Conservation (phyloP, 148 eudicot genomes). For the Rhododendron ferrugineum region DNA sequence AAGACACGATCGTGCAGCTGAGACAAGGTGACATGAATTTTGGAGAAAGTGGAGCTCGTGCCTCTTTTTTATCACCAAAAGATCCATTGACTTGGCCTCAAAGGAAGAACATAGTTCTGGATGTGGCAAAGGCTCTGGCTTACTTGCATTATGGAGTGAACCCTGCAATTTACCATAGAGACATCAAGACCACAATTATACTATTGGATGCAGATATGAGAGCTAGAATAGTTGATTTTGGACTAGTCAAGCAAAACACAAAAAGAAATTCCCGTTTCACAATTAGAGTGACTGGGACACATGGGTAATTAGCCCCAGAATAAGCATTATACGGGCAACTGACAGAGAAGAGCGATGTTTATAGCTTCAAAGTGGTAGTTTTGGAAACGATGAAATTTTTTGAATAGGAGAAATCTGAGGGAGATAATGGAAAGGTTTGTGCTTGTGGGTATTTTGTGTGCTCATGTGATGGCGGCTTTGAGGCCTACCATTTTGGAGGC, state of each 20-base stretch:
- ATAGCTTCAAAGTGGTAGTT: constrained; percentile 75
- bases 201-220: constrained; percentile 65
- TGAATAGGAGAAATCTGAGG: constrained; percentile 44
- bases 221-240: constrained; percentile 82
- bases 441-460: constrained; percentile 74
- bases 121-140: constrained; percentile 70
- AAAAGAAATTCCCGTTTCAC: constrained; percentile 77
- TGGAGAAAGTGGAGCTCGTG: neutral
- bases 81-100: constrained; percentile 64
- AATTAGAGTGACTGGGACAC: constrained; percentile 79
- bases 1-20: neutral
- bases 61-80: neutral
- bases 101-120: constrained; percentile 66
- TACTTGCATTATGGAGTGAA: constrained; percentile 74
- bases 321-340: constrained; percentile 81
- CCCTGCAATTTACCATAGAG: constrained; percentile 74
- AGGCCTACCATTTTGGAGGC: constrained; percentile 80
- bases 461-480: constrained; percentile 89
- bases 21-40: neutral
- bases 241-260: constrained; percentile 57
- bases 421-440: constrained; percentile 79
- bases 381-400: constrained; percentile 58
- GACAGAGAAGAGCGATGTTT: constrained; percentile 77
- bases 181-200: constrained; percentile 71
- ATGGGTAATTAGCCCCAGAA: constrained; percentile 79